A percentile compares a stretch with the other conserved stretches of the same genome.
phyloP scores from a whole-genome alignment of 331 rosid genomes.

The Malus hybrid region DNA sequence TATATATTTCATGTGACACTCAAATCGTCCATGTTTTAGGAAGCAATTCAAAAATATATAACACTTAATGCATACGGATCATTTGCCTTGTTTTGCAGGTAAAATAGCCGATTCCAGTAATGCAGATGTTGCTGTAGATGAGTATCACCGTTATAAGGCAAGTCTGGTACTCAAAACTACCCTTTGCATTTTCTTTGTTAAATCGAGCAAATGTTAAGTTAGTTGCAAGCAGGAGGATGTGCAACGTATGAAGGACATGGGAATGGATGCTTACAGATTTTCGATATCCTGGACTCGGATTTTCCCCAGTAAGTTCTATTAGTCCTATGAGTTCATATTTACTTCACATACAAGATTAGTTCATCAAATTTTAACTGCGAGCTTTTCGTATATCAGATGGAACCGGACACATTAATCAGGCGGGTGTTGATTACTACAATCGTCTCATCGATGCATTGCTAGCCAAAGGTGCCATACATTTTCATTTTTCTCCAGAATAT shows the following conservation, averaged over 20 bases:
- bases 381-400: conserved; percentile 51
- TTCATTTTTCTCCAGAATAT: not conserved
- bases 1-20: not conserved
- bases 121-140: conserved; percentile 82
- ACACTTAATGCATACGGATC: not conserved
- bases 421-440: conserved; percentile 80
- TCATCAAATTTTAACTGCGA: not conserved
- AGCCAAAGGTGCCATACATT: conserved; percentile 52
- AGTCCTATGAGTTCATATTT: not conserved
- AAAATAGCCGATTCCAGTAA: conserved; percentile 61
- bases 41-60: not conserved
- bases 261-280: conserved; percentile 85
- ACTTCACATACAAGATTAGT: not conserved
- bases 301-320: conserved; percentile 54
- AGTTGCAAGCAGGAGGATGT: conserved; percentile 60
- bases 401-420: conserved; percentile 65
- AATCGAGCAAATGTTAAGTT: not conserved
- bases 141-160: conserved; percentile 65
- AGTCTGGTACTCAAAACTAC: conserved; percentile 7
- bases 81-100: conserved; percentile 35
- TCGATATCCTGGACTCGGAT: conserved; percentile 94
- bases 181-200: not conserved
- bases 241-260: conserved; percentile 81
- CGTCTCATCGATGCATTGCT: conserved; percentile 67
- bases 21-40: not conserved